Conservation (phyloP, 345 rosid species). For the Salix dunnii region DNA sequence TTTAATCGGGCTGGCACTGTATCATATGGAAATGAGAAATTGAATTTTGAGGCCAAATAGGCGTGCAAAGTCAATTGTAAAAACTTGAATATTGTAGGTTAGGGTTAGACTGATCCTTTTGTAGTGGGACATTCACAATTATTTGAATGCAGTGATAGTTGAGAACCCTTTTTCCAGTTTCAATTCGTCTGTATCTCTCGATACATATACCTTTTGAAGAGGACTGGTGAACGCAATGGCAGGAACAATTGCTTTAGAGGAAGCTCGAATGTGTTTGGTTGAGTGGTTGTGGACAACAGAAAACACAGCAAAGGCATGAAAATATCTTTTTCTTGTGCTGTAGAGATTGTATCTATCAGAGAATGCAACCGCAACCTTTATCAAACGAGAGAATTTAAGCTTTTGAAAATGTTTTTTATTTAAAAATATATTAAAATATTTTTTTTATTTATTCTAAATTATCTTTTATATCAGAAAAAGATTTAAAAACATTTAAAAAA, state of each 20-base stretch:
- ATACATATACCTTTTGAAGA: not conserved
- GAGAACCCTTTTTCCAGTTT: not conserved
- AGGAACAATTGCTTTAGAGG: not conserved
- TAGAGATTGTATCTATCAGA: too few species aligned
- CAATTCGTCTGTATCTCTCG: not conserved
- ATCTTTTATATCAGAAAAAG: too few species aligned
- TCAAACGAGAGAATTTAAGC: too few species aligned
- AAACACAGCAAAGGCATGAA: too few species aligned
- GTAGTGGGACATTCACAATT: conserved; percentile 29
- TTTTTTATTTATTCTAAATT: too few species aligned
- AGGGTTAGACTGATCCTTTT: conserved; percentile 26
- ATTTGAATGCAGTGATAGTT: conserved; percentile 27
- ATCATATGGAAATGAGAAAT: conserved; percentile 11
- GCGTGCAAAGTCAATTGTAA: conserved; percentile 23
- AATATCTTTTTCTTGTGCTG: too few species aligned
- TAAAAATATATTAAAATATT: too few species aligned
- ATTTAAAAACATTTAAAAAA: too few species aligned
- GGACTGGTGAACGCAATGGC: not conserved
- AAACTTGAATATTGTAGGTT: conserved; percentile 16
- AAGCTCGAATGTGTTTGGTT: not conserved
- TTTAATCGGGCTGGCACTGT: conserved; percentile 11
- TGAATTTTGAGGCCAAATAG: conserved; percentile 16
- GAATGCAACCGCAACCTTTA: too few species aligned
- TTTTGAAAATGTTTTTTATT: too few species aligned
- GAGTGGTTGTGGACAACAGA: too few species aligned